A percentile compares a stretch with the other conserved stretches of the same genome.
Evolutionary conservation across 331 rosid species (phyloP).

Genomic region (Saraca asoca): DNA sequence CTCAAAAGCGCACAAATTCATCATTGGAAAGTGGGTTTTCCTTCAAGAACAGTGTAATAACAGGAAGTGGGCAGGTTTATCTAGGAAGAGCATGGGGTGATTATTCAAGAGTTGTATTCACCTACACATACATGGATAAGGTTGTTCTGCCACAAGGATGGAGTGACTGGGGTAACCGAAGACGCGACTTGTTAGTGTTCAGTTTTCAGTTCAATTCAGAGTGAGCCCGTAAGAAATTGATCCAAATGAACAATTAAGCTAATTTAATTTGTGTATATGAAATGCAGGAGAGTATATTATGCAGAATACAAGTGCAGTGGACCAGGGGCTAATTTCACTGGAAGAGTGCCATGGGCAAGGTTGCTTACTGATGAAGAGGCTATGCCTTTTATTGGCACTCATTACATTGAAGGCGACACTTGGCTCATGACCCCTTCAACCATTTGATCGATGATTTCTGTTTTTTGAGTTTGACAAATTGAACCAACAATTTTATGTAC

Average conservation of each 20-base stretch:
- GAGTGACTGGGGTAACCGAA: constrained; percentile 72
- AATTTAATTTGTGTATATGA: background rate
- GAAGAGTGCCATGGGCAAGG: constrained; percentile 66
- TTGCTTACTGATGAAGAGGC: constrained; percentile 65
- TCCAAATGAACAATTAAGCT: too few relatives aligned
- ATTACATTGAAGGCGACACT: constrained; percentile 59
- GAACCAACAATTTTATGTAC: too few relatives aligned
- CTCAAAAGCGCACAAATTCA: constrained; percentile 61
- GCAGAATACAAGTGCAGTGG: constrained; percentile 85
- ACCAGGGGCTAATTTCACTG: constrained; percentile 60
- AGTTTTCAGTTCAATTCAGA: background rate
- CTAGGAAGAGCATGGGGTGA: constrained; percentile 89
- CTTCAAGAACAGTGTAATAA: constrained; percentile 50
- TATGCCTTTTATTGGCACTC: constrained; percentile 55
- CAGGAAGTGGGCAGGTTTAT: constrained; percentile 61
- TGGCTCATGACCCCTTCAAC: constrained; percentile 58
- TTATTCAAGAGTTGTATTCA: constrained; percentile 72
- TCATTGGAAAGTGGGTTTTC: constrained; percentile 76
- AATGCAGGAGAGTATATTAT: constrained; percentile 58
- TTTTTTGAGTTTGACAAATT: too few relatives aligned
- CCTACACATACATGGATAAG: constrained; percentile 66
- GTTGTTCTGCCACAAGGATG: constrained; percentile 63
- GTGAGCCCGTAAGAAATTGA: too few relatives aligned
- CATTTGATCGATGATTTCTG: background rate
- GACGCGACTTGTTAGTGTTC: constrained; percentile 57